Base-by-base conservation (phyloP, 495 filamentous ascomycete genomes). In the Penicillium herquei region DNA sequence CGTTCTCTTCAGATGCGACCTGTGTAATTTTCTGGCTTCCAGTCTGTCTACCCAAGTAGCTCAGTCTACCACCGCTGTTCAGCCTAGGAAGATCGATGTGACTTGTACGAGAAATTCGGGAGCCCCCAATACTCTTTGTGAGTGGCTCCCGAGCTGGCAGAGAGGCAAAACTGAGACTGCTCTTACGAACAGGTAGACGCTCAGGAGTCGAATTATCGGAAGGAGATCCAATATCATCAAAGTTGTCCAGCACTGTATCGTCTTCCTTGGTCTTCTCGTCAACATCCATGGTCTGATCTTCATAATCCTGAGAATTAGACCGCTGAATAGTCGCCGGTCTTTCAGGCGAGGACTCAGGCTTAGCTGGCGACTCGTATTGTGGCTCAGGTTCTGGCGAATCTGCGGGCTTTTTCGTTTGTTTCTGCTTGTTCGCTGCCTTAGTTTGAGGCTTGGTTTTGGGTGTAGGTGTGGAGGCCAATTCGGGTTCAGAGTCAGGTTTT, bases 111-210 rank as follows among this genome's bases (percentile, higher is more conserved):
- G 91, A 92, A 18, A 82, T 66, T 32, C 89, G 80, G 31, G 82
- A 79, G 31, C 88, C 88, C 33, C 87, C 83, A 61, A 92, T 85
- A 70, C 91, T 93, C 70, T 90, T 87, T 11, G 72, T 84, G 39
- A 96, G 75, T 30, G 92, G 94, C 65, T 97, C 93, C 39, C 94
- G 85, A 7, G 92, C 90, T 48, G 94, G 94, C 3, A 98, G 77
- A 3, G 94, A 89, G 11, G 95, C 88, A 71, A 98, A 97, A 48
- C 85, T 92, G 48, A 98, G 78, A 62, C 93, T 97, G 70, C 91
- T 96, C 76, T 96, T 96, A 34, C 93, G 87, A 48, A 95, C 73
- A 4, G 81, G 71, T n/a, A 26, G 80, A 46, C 81, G 74, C 39
- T 80, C 84, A 2, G 85, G 85, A 47, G 79, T 84, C 6, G 84